Percentiles rank a stretch among this genome's conserved stretches.
phyloP scores from a whole-genome alignment of 2,329 filamentous ascomycete species.

The Penicillium oxalicum region DNA sequence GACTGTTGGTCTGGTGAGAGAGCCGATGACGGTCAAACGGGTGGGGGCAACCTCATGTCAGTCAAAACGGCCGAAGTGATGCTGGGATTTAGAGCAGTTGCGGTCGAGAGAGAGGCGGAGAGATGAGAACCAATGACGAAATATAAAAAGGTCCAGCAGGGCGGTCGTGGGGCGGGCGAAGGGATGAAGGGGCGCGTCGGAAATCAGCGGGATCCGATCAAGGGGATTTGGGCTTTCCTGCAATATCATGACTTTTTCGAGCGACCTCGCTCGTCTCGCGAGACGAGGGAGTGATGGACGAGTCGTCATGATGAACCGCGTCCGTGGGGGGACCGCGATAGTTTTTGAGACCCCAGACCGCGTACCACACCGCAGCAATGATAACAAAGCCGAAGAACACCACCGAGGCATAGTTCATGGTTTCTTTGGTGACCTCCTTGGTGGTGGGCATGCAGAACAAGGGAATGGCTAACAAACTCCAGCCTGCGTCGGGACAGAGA shows the following conservation, averaged over 20 bases:
- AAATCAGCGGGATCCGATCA: background rate
- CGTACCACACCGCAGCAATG: constrained; percentile 62
- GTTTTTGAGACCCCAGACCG: constrained; percentile 62
- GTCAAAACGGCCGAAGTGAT: too few relatives aligned
- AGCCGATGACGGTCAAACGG: background rate
- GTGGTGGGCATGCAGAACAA: constrained; percentile 56
- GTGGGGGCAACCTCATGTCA: too few relatives aligned
- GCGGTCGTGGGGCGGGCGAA: background rate
- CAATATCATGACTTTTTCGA: constrained; percentile 2
- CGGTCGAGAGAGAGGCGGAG: too few relatives aligned
- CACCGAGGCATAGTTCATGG: constrained; percentile 68
- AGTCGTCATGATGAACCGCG: constrained; percentile 17
- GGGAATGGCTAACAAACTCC: constrained; percentile 63
- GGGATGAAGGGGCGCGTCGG: background rate
- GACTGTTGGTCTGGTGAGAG: background rate
- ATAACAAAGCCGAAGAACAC: constrained; percentile 63
- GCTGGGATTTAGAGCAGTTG: too few relatives aligned
- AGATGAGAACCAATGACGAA: too few relatives aligned
- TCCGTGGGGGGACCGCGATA: constrained; percentile 28
- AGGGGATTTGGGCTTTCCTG: constrained; percentile 6
- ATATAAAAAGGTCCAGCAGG: too few relatives aligned
- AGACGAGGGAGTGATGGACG: constrained; percentile 1
- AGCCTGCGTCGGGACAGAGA: constrained; percentile 29
- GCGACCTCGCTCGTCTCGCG: constrained; percentile 8
- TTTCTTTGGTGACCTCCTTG: constrained; percentile 53